Base-by-base conservation (phyloP, 257 asterid genomes). In the Coffea canephora region DNA sequence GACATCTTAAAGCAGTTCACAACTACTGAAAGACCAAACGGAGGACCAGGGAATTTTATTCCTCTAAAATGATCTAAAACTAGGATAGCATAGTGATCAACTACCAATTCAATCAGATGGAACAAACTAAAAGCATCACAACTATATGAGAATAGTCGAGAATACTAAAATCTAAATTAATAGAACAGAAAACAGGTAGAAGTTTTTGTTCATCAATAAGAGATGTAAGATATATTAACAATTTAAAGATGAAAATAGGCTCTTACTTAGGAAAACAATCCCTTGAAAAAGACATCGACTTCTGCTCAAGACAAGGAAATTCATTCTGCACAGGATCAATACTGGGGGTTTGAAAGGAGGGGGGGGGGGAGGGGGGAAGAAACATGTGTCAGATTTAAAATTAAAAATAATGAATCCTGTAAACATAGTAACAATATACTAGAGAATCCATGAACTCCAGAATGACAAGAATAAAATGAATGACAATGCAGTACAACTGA, bases 261-360 rank as follows among this genome's bases (percentile, higher is more conserved):
- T 57, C 86, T 80, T 80, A 83, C 88, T 69, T 74, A 36, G 81
- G 59, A 83, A 64, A 76, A 64, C 43, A 54, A 52, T 68, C 77
- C 75, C 64, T 65, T 65, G 82, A 69, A 74, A 61, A 18, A 55
- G 59, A 66, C 64, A 14, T 55, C 71, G 74, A 54, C 50, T 83
- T 78, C 85, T 68, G 59, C 77, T 62, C 69, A 13, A 67, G 50
- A 77, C 65, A 48, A 45, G 77, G 69, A 62, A 67, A 76, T 55
- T 79, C 77, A 73, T 65, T 83, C 76, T 57, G 15, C 45, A 70
- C 0, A 67, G 80, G 49, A 50, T 83, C 83, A 74, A 52, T 62
- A 45, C 88, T 39, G 43, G 43, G 43, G 43, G 31, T 27, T 27
- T 27, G 31, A 27, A 39, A 2, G 43, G 43, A 2, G 43, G 43